Conservation (phyloP, 306 rosid species). For the Gillenia trifoliata region DNA sequence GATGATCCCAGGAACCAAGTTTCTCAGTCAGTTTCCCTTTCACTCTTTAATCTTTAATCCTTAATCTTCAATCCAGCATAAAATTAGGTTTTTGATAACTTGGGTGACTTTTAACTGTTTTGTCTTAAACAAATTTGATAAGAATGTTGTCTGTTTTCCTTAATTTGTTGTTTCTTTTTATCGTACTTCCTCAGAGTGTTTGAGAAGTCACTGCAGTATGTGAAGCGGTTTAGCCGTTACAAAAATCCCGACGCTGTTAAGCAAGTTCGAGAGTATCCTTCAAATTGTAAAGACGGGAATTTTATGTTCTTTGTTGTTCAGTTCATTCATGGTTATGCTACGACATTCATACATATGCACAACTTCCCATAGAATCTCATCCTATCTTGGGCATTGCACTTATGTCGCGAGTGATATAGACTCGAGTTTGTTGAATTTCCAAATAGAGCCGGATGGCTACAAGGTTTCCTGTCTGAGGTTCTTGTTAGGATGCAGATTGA, state of each 20-base stretch:
- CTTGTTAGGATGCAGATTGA: not conserved
- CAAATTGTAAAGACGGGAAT: slow-evolving; percentile 7
- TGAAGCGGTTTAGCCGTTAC: slow-evolving; percentile 95
- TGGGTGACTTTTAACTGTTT: not conserved
- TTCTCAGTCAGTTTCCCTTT: slow-evolving; percentile 63
- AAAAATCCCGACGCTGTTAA: slow-evolving; percentile 97
- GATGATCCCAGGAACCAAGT: slow-evolving; percentile 88
- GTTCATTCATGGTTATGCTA: not conserved
- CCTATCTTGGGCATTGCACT: not conserved
- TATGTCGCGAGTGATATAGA: not conserved
- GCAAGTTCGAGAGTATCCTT: slow-evolving; percentile 99
- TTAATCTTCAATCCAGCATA: no score
- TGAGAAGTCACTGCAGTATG: slow-evolving; percentile 94
- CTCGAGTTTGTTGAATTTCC: not conserved
- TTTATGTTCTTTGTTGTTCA: not conserved
- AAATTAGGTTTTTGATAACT: no score
- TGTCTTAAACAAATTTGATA: no score
- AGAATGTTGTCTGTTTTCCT: not conserved
- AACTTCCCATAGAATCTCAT: not conserved
- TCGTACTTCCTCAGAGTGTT: slow-evolving; percentile 56
- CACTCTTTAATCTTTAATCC: not conserved
- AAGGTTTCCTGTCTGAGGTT: not conserved
- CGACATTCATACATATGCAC: not conserved
- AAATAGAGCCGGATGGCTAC: not conserved
- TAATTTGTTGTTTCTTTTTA: not conserved